Evolutionary conservation across 805 yeast genomes (phyloP), one percentile per base, ranked within the genome.

Genomic region (Zygoascus tannicola): DNA sequence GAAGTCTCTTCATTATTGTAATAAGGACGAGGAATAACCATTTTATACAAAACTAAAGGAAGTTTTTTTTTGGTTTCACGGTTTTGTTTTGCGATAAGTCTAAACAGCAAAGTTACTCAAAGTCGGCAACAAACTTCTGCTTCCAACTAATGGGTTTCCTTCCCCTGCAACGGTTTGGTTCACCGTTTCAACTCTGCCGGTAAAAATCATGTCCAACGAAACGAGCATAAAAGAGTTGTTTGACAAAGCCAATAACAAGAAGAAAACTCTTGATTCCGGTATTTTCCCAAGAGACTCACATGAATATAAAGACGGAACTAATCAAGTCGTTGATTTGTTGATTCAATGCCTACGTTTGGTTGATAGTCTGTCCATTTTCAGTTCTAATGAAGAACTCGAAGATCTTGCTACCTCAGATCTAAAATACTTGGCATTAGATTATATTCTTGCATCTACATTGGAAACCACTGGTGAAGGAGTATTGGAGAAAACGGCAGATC

Each of bases 1-100:
- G 96, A 84, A 46, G 71, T 73, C 32, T 69, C 62, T 56, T 86
- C 94, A 58, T 73, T 73, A 61, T 82, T 85, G 58, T 63, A 69
- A 59, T 81, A 84, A 8, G 53, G 43, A 3, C 35, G 32, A n/a
- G 51, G 46, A 18, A 44, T 18, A 20, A 36, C 39, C 26, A 39
- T 35, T 18, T 32, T 12, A 26, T 26, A 7, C 30, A 12, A 26
- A 26, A 26, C 30, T 26, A 26, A 26, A 26, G 12, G 30, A 26
- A 8, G 10, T 26, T 26, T 26, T 26, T 26, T 26, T 26, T 26
- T 26, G 7, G 7, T 26, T 26, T 26, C 12, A 8, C 30, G 30
- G 12, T 26, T 8, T 26, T 26, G 12, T 26, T n/a, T n/a, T n/a
- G n/a, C n/a, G n/a, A n/a, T n/a, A n/a, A n/a, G n/a, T n/a, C n/a